These are phyloP conservation scores for Fusarium sp. DNA, from an alignment of 2,329 filamentous ascomycete species.

Conservation along the genomic window DNA sequence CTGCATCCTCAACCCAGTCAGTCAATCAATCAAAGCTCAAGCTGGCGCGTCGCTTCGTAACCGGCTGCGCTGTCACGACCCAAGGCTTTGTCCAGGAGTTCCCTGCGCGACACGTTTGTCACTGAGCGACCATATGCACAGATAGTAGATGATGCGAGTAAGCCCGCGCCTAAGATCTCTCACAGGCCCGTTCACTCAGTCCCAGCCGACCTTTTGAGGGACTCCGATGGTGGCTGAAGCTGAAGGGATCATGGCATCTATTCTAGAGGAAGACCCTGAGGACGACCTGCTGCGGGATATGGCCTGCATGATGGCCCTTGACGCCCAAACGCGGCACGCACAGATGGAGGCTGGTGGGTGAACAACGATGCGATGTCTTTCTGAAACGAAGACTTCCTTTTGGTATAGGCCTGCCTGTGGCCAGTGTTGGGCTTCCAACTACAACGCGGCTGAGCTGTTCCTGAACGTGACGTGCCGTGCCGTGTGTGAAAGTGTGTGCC, in stretches of 20 bases:
- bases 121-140: conserved; percentile 37
- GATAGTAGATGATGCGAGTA: conserved; percentile 34
- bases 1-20: conserved; percentile 21
- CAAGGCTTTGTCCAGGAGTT: conserved; percentile 30
- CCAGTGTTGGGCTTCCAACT: background rate
- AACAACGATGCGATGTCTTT: background rate
- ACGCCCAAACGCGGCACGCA: conserved; percentile 21
- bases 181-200: conserved; percentile 34
- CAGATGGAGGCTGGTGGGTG: conserved; percentile 13
- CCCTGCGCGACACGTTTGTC: conserved; percentile 40
- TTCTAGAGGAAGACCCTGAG: conserved; percentile 13
- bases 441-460: background rate
- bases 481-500: conserved; percentile 22
- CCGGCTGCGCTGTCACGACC: conserved; percentile 30
- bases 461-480: conserved; percentile 26
- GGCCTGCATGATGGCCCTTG: conserved; percentile 12
- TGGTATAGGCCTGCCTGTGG: background rate
- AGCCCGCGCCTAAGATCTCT: conserved; percentile 28
- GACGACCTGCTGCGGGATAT: conserved; percentile 7
- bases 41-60: conserved; percentile 33
- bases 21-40: conserved; percentile 10
- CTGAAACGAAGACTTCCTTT: conserved; percentile 1
- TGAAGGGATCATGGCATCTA: conserved; percentile 26
- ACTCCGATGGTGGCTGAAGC: conserved; percentile 26
- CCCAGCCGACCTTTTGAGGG: conserved; percentile 17